A percentile compares a stretch with the other conserved stretches of the same genome.
These are phyloP conservation scores for Geum urbanum DNA, from an alignment of 306 rosid species.

Conservation along the genomic window DNA sequence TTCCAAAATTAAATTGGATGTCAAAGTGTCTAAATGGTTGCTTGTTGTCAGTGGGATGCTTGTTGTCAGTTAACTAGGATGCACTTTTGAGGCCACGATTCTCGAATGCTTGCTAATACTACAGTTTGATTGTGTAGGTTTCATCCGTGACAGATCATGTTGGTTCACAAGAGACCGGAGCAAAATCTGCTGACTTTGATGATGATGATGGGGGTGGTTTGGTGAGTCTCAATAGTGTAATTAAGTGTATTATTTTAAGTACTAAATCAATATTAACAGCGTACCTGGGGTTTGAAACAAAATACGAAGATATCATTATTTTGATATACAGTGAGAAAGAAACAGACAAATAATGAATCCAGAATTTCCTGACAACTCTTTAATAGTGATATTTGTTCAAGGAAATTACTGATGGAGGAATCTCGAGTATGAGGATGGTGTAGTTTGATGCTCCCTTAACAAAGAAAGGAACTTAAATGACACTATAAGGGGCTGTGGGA, in stretches of 20 bases:
- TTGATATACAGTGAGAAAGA: too few relatives aligned
- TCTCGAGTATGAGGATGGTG: neutral
- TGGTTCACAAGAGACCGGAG: constrained; percentile 71
- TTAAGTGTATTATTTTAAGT: neutral
- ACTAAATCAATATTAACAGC: neutral
- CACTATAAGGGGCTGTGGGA: neutral
- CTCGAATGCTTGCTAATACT: neutral
- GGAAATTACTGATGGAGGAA: neutral
- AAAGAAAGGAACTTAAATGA: neutral
- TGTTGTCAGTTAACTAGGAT: constrained; percentile 3
- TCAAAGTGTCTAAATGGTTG: neutral
- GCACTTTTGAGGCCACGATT: constrained; percentile 3
- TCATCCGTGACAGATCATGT: constrained; percentile 94
- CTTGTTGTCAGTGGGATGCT: neutral
- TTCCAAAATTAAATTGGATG: constrained; percentile 10
- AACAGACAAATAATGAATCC: neutral
- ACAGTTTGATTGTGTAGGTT: constrained; percentile 42
- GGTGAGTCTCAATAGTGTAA: constrained; percentile 46
- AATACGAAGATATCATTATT: neutral
- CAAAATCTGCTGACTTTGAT: constrained; percentile 91
- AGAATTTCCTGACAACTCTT: neutral
- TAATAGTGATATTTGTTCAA: neutral
- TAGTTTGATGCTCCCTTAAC: neutral
- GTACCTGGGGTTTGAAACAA: neutral
- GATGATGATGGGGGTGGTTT: constrained; percentile 96